Percentiles rank a stretch among this genome's conserved stretches.
Conservation (phyloP, 441 rosid species). For the Euphorbia celastroides region DNA sequence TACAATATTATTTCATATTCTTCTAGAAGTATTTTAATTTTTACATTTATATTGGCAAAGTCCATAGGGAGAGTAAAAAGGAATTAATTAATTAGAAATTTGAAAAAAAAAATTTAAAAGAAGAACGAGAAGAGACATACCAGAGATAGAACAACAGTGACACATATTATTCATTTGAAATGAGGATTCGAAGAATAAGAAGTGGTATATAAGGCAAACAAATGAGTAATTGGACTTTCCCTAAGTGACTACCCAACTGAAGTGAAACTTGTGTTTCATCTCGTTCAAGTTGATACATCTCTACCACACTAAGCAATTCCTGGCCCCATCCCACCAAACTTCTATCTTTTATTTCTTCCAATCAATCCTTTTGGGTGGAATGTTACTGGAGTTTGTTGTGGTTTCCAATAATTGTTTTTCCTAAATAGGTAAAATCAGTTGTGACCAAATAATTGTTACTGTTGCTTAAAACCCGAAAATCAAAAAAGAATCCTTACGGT, state of each 20-base stretch:
- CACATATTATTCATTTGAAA: background rate
- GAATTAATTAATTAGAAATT: background rate
- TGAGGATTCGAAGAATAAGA: constrained; percentile 3
- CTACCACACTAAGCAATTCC: constrained; percentile 11
- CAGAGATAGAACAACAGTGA: constrained; percentile 19
- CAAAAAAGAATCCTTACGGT: too few species aligned
- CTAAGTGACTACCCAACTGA: constrained; percentile 35
- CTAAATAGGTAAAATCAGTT: too few species aligned
- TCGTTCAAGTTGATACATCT: constrained; percentile 32
- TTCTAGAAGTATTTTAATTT: background rate
- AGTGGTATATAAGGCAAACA: constrained; percentile 29
- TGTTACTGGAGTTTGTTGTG: too few species aligned
- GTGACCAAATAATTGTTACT: too few species aligned
- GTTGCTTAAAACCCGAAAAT: too few species aligned
- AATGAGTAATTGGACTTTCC: background rate
- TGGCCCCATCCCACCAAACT: background rate
- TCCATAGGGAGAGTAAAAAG: background rate
- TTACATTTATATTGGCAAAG: background rate
- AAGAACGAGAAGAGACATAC: constrained; percentile 9
- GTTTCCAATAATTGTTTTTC: too few species aligned
- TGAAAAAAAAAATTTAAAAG: background rate
- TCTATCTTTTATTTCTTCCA: background rate
- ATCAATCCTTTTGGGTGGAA: too few species aligned
- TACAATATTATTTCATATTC: too few species aligned
- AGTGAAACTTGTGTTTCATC: constrained; percentile 39